A percentile compares a stretch with the other conserved stretches of the same genome.
These are phyloP conservation scores for Acephala macrosclerotiorum DNA, from an alignment of 2,329 filamentous ascomycete species.

Conservation along the genomic window DNA sequence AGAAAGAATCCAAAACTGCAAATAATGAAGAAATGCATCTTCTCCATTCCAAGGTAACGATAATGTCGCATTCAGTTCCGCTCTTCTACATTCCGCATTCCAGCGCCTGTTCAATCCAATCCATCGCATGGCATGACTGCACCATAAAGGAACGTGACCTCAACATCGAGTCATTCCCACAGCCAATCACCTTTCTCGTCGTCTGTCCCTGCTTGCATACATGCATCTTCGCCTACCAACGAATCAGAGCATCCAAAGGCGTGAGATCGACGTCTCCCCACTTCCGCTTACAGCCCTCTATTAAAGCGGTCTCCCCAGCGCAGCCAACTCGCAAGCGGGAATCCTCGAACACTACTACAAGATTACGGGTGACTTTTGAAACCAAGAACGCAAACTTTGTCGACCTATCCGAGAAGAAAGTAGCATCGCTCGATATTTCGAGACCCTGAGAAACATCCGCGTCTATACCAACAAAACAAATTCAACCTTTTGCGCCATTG, in stretches of 20 bases:
- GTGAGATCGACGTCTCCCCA: conserved; percentile 16
- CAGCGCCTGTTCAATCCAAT: background rate
- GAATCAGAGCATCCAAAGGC: conserved; percentile 4
- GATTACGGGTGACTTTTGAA: background rate
- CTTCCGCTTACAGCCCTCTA: conserved; percentile 8
- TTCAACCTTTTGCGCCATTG: background rate
- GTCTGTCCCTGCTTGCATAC: conserved; percentile 7
- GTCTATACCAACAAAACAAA: conserved; percentile 1
- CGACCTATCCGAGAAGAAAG: conserved; percentile 7
- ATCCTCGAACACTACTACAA: background rate
- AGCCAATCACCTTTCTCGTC: conserved; percentile 15
- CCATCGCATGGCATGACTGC: conserved; percentile 14
- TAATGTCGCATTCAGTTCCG: background rate
- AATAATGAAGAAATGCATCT: background rate
- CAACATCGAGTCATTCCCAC: conserved; percentile 12
- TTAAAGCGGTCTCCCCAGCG: background rate
- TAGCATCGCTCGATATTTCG: conserved; percentile 4
- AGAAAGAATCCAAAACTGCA: background rate
- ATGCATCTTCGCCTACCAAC: background rate
- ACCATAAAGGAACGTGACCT: conserved; percentile 21
- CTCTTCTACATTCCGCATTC: background rate
- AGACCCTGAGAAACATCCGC: background rate
- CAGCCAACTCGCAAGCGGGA: background rate
- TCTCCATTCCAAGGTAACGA: background rate
- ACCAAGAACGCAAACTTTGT: background rate